phyloP scores from a whole-genome alignment of 345 rosid genomes.

The Garcia nutans region DNA sequence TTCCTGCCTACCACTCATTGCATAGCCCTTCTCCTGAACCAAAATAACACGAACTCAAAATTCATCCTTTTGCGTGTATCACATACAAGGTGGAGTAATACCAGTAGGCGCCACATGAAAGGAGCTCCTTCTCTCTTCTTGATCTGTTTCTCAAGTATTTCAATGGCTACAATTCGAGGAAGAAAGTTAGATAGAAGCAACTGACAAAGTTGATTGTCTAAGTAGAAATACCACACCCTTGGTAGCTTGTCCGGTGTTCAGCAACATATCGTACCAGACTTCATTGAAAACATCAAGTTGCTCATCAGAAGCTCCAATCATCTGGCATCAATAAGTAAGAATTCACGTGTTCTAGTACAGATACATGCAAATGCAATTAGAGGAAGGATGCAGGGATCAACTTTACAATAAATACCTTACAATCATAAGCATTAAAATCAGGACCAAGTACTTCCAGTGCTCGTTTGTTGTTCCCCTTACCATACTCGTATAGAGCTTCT shows the following conservation, averaged over 20 bases:
- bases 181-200: slow-evolving; percentile 10
- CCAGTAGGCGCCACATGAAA: slow-evolving; percentile 84
- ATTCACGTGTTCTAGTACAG: not conserved
- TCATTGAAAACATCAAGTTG: slow-evolving; percentile 89
- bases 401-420: slow-evolving; percentile 49
- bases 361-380: not conserved
- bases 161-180: slow-evolving; percentile 42
- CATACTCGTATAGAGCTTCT: slow-evolving; percentile 65
- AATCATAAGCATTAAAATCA: slow-evolving; percentile 60
- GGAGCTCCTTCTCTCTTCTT: slow-evolving; percentile 67
- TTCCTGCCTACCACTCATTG: slow-evolving; percentile 45
- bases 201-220: not conserved
- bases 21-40: slow-evolving; percentile 66
- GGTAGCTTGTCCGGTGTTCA: slow-evolving; percentile 54
- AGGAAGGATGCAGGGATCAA: not conserved
- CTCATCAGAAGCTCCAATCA: slow-evolving; percentile 85
- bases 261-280: slow-evolving; percentile 67
- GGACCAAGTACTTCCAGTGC: slow-evolving; percentile 63
- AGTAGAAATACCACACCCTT: slow-evolving; percentile 44
- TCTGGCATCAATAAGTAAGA: slow-evolving; percentile 34
- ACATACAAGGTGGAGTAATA: slow-evolving; percentile 27
- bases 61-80: not conserved
- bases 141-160: slow-evolving; percentile 54
- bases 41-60: not conserved
- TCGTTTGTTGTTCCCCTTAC: slow-evolving; percentile 47